These are phyloP conservation scores for Fusarium sp. DNA, from an alignment of 2,329 filamentous ascomycete genomes.

Conservation along the genomic window DNA sequence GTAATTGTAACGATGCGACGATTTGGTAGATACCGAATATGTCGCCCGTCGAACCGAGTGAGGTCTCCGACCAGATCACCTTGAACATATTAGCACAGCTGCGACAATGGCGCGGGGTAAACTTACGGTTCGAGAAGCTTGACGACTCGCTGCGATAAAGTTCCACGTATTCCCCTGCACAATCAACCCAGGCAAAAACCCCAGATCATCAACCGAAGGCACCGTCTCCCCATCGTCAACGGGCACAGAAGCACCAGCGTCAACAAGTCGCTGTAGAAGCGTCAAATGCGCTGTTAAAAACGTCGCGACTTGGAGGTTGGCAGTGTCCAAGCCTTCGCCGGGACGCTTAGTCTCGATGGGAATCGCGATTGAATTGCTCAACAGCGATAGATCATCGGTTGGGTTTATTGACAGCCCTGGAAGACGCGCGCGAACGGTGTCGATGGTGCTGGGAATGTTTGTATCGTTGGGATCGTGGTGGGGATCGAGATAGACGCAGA, in stretches of 20 bases:
- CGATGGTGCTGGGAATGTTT: not conserved
- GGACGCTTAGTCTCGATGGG: constrained; percentile 22
- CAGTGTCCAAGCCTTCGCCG: not conserved
- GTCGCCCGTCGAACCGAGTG: not conserved
- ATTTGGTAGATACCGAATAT: constrained; percentile 3
- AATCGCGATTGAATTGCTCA: not conserved
- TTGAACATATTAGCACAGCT: not conserved
- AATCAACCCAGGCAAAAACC: constrained; percentile 1
- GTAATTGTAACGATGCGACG: not conserved
- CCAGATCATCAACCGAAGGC: not conserved
- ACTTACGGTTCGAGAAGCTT: not conserved
- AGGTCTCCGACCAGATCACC: not conserved
- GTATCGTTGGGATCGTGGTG: not conserved
- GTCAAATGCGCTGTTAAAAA: not conserved
- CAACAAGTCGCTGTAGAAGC: not conserved
- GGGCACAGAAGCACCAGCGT: not conserved
- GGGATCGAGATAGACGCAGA: not conserved
- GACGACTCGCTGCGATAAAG: not conserved
- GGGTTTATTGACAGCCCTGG: not conserved
- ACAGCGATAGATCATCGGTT: not conserved
- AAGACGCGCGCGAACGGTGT: not conserved
- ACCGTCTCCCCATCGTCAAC: not conserved
- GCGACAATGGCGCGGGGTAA: not conserved
- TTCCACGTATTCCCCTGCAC: constrained; percentile 5
- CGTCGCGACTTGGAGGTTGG: not conserved